A percentile compares a stretch with the other conserved stretches of the same genome.
phyloP scores from a whole-genome alignment of 2,329 filamentous ascomycete species.

The Colletotrichum graminicola region DNA sequence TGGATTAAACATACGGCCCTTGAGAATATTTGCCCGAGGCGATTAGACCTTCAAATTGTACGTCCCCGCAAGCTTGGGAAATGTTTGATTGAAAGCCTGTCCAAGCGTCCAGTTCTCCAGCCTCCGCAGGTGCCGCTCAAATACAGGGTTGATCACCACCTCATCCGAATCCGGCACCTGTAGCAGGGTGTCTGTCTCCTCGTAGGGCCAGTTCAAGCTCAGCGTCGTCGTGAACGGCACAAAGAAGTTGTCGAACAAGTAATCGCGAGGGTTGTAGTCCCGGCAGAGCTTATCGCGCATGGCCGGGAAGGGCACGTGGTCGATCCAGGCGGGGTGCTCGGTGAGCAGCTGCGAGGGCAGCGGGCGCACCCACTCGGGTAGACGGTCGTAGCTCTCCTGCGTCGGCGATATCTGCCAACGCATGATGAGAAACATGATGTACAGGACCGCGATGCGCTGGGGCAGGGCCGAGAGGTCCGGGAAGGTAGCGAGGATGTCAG shows the following conservation, averaged over 20 bases:
- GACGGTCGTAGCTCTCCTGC: conserved; percentile 80
- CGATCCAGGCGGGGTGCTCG: conserved; percentile 84
- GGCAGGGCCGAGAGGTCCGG: conserved; percentile 82
- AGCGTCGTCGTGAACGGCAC: conserved; percentile 83
- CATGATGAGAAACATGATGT: conserved; percentile 89
- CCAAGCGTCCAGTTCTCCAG: conserved; percentile 87
- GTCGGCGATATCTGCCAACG: conserved; percentile 87
- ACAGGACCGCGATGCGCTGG: conserved; percentile 85
- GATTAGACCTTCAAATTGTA: conserved; percentile 52
- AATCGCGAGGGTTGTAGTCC: conserved; percentile 61
- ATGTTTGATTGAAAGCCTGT: conserved; percentile 72
- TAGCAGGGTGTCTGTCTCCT: conserved; percentile 77
- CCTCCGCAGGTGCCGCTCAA: conserved; percentile 82
- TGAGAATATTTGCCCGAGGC: not conserved
- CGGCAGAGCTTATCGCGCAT: conserved; percentile 77
- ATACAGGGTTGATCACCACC: conserved; percentile 86
- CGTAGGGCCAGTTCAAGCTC: conserved; percentile 87
- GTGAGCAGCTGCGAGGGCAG: conserved; percentile 73
- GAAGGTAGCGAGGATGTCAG: conserved; percentile 87
- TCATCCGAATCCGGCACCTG: conserved; percentile 70
- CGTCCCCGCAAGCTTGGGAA: conserved; percentile 67
- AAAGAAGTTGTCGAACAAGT: conserved; percentile 84
- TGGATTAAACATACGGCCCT: too few species aligned
- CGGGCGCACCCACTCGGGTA: conserved; percentile 81
- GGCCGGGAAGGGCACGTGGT: conserved; percentile 82